phyloP scores from a whole-genome alignment of 2,329 filamentous ascomycete species.

The Exserohilum rostratum region DNA sequence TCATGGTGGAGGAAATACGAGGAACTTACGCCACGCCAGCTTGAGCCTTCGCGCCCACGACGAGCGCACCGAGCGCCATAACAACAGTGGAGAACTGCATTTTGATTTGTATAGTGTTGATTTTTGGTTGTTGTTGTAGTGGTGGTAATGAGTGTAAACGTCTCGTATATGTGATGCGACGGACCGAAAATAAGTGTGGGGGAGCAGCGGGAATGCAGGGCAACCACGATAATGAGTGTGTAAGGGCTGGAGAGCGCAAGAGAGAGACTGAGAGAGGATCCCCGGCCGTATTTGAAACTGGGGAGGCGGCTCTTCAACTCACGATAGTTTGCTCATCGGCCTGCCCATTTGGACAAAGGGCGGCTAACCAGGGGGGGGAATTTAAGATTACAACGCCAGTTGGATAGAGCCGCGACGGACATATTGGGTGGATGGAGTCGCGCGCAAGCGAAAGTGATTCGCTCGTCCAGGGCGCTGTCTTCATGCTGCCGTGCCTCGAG shows the following conservation, averaged over 20 bases:
- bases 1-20: neutral
- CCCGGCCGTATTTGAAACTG: conserved; percentile 37
- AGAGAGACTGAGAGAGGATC: conserved; percentile 20
- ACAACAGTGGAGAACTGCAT: conserved; percentile 43
- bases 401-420: conserved; percentile 11
- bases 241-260: conserved; percentile 26
- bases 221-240: conserved; percentile 26
- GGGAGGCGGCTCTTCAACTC: conserved; percentile 11
- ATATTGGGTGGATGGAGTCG: conserved; percentile 16
- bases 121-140: conserved; percentile 7
- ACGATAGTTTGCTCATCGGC: conserved; percentile 20
- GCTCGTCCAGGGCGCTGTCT: neutral
- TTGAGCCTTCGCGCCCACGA: conserved; percentile 35
- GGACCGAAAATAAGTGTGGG: conserved; percentile 33
- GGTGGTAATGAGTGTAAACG: conserved; percentile 9
- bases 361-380: conserved; percentile 23
- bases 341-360: conserved; percentile 14
- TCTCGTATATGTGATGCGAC: conserved; percentile 4
- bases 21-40: conserved; percentile 30
- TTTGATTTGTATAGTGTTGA: conserved; percentile 3
- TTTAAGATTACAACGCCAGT: conserved; percentile 21
- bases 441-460: conserved; percentile 17
- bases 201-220: conserved; percentile 16
- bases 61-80: conserved; percentile 37
- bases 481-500: conserved; percentile 6